Conservation (phyloP, 495 filamentous ascomycete genomes). For the Elaphomyces granulatus region DNA sequence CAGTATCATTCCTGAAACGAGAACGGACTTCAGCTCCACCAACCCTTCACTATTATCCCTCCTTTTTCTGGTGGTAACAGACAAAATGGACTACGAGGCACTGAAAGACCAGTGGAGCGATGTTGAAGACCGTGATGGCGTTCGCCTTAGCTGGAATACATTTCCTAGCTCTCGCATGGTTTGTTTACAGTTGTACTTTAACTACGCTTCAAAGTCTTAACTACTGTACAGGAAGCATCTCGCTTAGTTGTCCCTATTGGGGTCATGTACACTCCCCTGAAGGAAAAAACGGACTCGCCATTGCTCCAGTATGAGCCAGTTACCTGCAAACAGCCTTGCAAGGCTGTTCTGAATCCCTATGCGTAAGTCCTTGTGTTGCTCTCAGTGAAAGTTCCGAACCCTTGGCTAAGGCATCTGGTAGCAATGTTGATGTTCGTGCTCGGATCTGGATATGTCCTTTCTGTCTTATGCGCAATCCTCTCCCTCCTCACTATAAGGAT, state of each 20-base stretch:
- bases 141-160: slow-evolving; percentile 97
- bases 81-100: slow-evolving; percentile 63
- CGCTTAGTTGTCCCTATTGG: slow-evolving; percentile 94
- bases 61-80: slow-evolving; percentile 1
- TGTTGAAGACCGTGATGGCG: slow-evolving; percentile 91
- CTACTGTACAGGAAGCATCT: slow-evolving; percentile 65
- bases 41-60: too few relatives aligned
- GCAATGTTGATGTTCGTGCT: slow-evolving; percentile 89
- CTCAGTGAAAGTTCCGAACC: slow-evolving; percentile 6
- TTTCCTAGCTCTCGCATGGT: slow-evolving; percentile 98
- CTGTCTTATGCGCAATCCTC: slow-evolving; percentile 85
- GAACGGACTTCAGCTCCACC: too few relatives aligned
- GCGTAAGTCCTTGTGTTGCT: slow-evolving; percentile 43
- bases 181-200: slow-evolving; percentile 15
- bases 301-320: slow-evolving; percentile 93
- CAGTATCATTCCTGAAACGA: too few relatives aligned
- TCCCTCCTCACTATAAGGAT: slow-evolving; percentile 98
- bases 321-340: slow-evolving; percentile 90
- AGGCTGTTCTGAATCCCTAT: slow-evolving; percentile 93
- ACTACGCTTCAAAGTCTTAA: slow-evolving; percentile 1
- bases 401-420: slow-evolving; percentile 32
- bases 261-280: slow-evolving; percentile 90
- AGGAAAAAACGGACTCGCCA: slow-evolving; percentile 83
- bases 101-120: slow-evolving; percentile 97
- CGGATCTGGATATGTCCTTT: slow-evolving; percentile 98